Evolutionary conservation across 139 green algal genomes (phyloP), one percentile per base, ranked within the genome.

Genomic region (Ettlia oleoabundans): DNA sequence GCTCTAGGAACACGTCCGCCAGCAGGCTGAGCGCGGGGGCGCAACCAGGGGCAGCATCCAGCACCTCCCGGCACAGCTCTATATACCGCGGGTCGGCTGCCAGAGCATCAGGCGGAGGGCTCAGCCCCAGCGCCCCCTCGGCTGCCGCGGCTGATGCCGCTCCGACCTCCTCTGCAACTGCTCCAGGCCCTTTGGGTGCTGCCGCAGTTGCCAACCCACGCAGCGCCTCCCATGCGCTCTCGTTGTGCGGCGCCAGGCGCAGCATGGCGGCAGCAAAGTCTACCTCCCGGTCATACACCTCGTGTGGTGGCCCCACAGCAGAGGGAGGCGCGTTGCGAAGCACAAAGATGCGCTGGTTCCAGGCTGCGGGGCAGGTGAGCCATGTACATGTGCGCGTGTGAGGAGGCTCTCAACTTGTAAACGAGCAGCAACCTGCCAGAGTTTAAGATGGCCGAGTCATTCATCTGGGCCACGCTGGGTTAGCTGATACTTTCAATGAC

Each of bases 311-410:
- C 28, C 53, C 68, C 42, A 63, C 13, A 6, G 43, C 72, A 32
- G 30, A n/a, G 24, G 58, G 7, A 4, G 65, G 43, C 24, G 65
- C 68, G 24, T 62, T 32, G n/a, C 53, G 71, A 47, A 96, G 40
- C 37, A 95, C 55, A 64, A 93, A 95, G n/a, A 86, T 80, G 43
- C 93, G 87, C 82, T 98, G 93, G 77, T 88, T 94, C 95, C 95
- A 98, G 19, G 94, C 94, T 79, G 72, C 52, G 38, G 40, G 68
- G 21, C 4, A 32, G 68, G 68, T 10, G 41, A 8, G 67, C n/a
- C n/a, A n/a, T n/a, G n/a, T n/a, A n/a, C n/a, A n/a, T 3, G 26
- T 13, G 40, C 4, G 41, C 2, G 40, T 4, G 10, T 24, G 21
- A 28, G 67, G 9, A 37, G 38, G 38, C 30, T 6, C 13, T 37